A percentile compares a stretch with the other conserved stretches of the same genome.
Evolutionary conservation across 352 stramenopile genomes (phyloP).

Genomic region (Globisporangium heterothallicum): DNA sequence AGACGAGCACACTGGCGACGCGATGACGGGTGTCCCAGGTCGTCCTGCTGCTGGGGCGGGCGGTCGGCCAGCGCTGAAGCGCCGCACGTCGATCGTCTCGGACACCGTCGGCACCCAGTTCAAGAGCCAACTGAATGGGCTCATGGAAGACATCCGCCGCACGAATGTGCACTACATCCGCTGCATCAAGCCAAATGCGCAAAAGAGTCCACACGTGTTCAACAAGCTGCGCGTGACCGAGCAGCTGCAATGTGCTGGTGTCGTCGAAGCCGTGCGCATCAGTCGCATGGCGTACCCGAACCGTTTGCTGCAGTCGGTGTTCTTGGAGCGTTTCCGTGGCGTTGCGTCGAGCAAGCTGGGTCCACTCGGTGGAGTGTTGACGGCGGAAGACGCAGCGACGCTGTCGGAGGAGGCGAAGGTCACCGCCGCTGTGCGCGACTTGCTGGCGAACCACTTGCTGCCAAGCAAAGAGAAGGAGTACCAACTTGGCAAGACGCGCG

Average conservation of each 20-base stretch:
- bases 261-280: conserved; percentile 98
- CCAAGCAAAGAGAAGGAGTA: conserved; percentile 58
- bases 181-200: conserved; percentile 98
- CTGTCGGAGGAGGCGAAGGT: conserved; percentile 36
- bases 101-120: conserved; percentile 90
- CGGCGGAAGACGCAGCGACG: background rate
- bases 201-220: conserved; percentile 88
- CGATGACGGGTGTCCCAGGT: conserved; percentile 26
- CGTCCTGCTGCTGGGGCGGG: background rate
- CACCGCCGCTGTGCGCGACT: conserved; percentile 33
- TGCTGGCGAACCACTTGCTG: conserved; percentile 60
- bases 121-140: conserved; percentile 88
- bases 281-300: conserved; percentile 98
- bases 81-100: conserved; percentile 73
- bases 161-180: conserved; percentile 98
- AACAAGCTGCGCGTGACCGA: conserved; percentile 91
- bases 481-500: conserved; percentile 88
- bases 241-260: conserved; percentile 96
- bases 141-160: conserved; percentile 93
- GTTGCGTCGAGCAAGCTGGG: conserved; percentile 25
- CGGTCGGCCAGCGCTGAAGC: conserved; percentile 34
- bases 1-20: conserved; percentile 48
- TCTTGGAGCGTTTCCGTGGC: conserved; percentile 80
- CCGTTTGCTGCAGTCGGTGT: conserved; percentile 88
- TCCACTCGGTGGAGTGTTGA: conserved; percentile 4